phyloP scores from a whole-genome alignment of 768 basidiomycete species.

The Leccinum variicolor region DNA sequence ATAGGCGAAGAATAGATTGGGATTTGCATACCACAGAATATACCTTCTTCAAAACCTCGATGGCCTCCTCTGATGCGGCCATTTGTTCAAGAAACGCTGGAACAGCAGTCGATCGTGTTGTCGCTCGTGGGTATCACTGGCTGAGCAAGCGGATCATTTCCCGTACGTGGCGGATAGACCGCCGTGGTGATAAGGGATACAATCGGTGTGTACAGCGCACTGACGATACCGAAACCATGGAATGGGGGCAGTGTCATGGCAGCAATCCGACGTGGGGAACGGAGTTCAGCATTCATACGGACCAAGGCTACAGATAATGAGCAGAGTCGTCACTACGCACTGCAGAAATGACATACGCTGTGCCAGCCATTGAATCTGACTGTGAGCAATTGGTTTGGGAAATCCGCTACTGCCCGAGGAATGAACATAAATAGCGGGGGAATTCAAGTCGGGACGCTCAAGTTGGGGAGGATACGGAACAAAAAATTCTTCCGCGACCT shows the following conservation, averaged over 20 bases:
- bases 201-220: constrained; percentile 18
- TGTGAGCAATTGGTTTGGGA: constrained; percentile 43
- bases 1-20: no score
- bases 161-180: constrained; percentile 28
- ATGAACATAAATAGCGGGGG: constrained; percentile 43
- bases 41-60: constrained; percentile 25
- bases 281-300: background rate
- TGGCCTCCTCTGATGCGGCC: constrained; percentile 21
- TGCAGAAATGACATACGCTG: constrained; percentile 28
- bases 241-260: constrained; percentile 27
- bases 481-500: constrained; percentile 20
- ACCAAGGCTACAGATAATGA: constrained; percentile 3
- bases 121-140: constrained; percentile 39
- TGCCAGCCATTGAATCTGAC: constrained; percentile 32
- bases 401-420: constrained; percentile 49
- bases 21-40: constrained; percentile 27
- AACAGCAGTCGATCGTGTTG: constrained; percentile 38
- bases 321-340: no score
- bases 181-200: constrained; percentile 10
- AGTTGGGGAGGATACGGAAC: constrained; percentile 11
- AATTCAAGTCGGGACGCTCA: constrained; percentile 25
- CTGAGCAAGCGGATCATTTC: constrained; percentile 11
- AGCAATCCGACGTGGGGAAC: constrained; percentile 16
- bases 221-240: constrained; percentile 22
- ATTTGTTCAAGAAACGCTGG: constrained; percentile 40